Evolutionary conservation across 163 green algal species (phyloP).

Genomic region (Volvox carteri): DNA sequence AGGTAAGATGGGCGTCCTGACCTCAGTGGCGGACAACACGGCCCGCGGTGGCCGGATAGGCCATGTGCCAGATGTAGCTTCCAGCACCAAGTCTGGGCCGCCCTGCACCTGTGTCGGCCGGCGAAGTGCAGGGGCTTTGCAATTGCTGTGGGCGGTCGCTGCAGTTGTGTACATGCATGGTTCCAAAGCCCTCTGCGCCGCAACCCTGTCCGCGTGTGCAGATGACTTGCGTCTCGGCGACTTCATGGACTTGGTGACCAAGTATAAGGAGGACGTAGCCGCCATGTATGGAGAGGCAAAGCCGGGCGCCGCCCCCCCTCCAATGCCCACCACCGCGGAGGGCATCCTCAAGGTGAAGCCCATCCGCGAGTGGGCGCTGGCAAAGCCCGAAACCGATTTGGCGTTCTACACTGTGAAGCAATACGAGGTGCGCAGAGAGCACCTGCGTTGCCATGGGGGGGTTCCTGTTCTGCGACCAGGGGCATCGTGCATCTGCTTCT

Average conservation of each 20-base stretch:
- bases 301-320: not conserved
- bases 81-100: too few species aligned
- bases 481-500: too few species aligned
- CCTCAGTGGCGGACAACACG: too few species aligned
- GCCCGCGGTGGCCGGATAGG: too few species aligned
- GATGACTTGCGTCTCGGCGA: not conserved
- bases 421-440: not conserved
- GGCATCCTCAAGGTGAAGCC: slow-evolving; percentile 23
- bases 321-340: slow-evolving; percentile 8
- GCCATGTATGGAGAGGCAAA: not conserved
- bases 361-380: slow-evolving; percentile 40
- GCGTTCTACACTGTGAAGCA: not conserved
- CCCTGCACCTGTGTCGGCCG: too few species aligned
- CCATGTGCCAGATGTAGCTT: too few species aligned
- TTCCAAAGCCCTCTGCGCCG: not conserved
- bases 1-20: too few species aligned
- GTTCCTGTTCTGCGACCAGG: too few species aligned
- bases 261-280: not conserved
- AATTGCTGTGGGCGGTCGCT: not conserved
- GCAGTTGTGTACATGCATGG: not conserved
- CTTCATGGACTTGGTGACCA: slow-evolving; percentile 17
- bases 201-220: too few species aligned
- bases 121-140: too few species aligned
- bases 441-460: too few species aligned
- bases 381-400: not conserved